Conservation (phyloP, 139 green algal genomes). For the Helicosporidium sp. region DNA sequence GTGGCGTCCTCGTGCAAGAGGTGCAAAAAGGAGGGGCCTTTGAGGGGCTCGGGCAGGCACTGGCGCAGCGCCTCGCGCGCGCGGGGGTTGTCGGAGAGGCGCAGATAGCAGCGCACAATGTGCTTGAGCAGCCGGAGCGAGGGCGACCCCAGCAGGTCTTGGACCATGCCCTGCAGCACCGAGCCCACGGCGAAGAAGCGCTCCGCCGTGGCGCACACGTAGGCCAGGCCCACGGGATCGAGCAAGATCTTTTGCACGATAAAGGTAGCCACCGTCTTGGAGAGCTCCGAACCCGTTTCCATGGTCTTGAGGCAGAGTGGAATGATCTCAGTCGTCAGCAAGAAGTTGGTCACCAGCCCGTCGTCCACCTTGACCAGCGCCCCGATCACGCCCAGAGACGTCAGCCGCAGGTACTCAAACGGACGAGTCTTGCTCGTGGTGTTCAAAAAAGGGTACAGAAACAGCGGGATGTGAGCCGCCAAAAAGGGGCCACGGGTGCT, state of each 20-base stretch:
- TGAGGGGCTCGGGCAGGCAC: constrained; percentile 78
- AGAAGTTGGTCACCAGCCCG: constrained; percentile 97
- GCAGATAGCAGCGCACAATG: constrained; percentile 96
- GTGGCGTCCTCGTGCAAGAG: too few relatives aligned
- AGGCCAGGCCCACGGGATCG: constrained; percentile 78
- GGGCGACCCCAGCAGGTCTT: constrained; percentile 52
- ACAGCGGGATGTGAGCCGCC: constrained; percentile 89
- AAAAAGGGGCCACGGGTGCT: constrained; percentile 86
- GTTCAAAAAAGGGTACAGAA: constrained; percentile 97
- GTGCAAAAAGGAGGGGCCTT: constrained; percentile 74
- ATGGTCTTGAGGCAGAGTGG: constrained; percentile 95
- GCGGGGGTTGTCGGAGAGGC: constrained; percentile 45
- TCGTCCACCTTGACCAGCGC: constrained; percentile 98
- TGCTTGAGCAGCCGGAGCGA: constrained; percentile 91
- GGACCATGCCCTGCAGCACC: constrained; percentile 79
- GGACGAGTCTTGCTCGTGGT: constrained; percentile 87
- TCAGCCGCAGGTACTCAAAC: constrained; percentile 97
- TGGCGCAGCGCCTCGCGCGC: constrained; percentile 80
- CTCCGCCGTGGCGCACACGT: constrained; percentile 96
- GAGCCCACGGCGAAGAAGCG: constrained; percentile 91
- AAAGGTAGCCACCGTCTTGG: constrained; percentile 98
- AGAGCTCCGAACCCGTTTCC: constrained; percentile 96
- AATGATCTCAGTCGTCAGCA: constrained; percentile 98
- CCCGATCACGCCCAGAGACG: constrained; percentile 86
- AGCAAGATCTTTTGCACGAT: constrained; percentile 99